These are phyloP conservation scores for Daldinia caldariorum DNA, from an alignment of 495 filamentous ascomycete genomes.

Conservation along the genomic window DNA sequence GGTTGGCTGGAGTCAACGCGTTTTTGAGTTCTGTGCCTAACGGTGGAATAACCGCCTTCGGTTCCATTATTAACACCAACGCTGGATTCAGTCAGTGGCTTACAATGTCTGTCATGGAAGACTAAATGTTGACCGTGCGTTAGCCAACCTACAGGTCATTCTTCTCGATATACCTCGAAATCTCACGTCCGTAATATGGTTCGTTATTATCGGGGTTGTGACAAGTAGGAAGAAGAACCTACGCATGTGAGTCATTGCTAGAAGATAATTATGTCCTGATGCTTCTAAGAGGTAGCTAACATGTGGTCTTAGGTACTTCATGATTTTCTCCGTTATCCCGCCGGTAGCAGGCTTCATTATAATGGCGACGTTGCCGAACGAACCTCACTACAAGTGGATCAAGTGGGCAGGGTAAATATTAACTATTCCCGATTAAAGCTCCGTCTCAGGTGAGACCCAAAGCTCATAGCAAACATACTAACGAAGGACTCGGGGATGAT, in stretches of 20 bases:
- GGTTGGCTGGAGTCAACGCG: slow-evolving; percentile 57
- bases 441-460: neutral
- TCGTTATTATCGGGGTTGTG: slow-evolving; percentile 42
- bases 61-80: slow-evolving; percentile 56
- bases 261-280: neutral
- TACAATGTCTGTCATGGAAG: neutral
- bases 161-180: slow-evolving; percentile 46
- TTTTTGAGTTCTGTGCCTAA: slow-evolving; percentile 62
- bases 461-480: neutral
- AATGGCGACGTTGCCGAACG: slow-evolving; percentile 44
- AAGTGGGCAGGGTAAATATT: slow-evolving; percentile 47
- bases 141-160: slow-evolving; percentile 45
- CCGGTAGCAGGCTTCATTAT: slow-evolving; percentile 47
- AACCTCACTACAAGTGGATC: slow-evolving; percentile 47
- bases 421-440: neutral
- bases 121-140: slow-evolving; percentile 1
- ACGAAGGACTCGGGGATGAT: neutral
- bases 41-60: slow-evolving; percentile 63
- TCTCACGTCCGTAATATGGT: slow-evolving; percentile 45
- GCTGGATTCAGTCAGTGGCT: slow-evolving; percentile 53
- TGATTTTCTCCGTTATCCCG: slow-evolving; percentile 46
- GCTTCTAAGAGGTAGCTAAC: slow-evolving; percentile 8
- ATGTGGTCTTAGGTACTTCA: slow-evolving; percentile 40
- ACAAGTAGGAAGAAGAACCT: slow-evolving; percentile 46
- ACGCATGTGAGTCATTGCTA: slow-evolving; percentile 39